These are phyloP conservation scores for Plenodomus biglobosus DNA, from an alignment of 2,329 filamentous ascomycete species.

Conservation along the genomic window DNA sequence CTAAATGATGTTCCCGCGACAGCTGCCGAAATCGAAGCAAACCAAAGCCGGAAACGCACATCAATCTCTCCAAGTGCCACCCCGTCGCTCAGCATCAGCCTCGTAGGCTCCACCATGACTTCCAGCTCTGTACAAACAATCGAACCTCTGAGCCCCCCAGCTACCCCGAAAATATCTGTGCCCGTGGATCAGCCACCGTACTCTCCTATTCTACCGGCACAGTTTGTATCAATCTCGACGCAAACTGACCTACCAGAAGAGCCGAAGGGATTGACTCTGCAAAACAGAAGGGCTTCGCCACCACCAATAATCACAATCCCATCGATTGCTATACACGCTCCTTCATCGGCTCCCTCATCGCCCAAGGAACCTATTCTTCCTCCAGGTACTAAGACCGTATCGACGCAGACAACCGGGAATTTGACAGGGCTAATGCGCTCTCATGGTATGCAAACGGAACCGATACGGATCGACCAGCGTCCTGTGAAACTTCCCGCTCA, in stretches of 20 bases:
- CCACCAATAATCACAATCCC: constrained; percentile 62
- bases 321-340: constrained; percentile 88
- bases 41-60: constrained; percentile 71
- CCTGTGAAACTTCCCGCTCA: constrained; percentile 73
- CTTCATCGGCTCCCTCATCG: constrained; percentile 75
- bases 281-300: constrained; percentile 30
- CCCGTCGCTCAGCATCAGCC: constrained; percentile 14
- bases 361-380: constrained; percentile 77
- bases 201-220: constrained; percentile 35
- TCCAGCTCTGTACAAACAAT: constrained; percentile 66
- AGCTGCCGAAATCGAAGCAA: constrained; percentile 63
- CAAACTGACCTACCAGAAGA: constrained; percentile 55
- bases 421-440: constrained; percentile 53
- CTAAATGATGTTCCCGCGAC: constrained; percentile 19
- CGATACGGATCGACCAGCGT: constrained; percentile 80
- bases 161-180: constrained; percentile 59
- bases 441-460: constrained; percentile 79
- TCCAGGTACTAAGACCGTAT: constrained; percentile 76
- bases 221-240: constrained; percentile 61
- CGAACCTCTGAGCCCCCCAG: constrained; percentile 65
- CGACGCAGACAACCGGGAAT: constrained; percentile 71
- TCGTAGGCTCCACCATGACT: constrained; percentile 55
- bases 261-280: constrained; percentile 30
- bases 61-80: constrained; percentile 36
- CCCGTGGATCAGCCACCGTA: constrained; percentile 47